phyloP scores from a whole-genome alignment of 2,329 filamentous ascomycete species.

The Aspergillus sp. region DNA sequence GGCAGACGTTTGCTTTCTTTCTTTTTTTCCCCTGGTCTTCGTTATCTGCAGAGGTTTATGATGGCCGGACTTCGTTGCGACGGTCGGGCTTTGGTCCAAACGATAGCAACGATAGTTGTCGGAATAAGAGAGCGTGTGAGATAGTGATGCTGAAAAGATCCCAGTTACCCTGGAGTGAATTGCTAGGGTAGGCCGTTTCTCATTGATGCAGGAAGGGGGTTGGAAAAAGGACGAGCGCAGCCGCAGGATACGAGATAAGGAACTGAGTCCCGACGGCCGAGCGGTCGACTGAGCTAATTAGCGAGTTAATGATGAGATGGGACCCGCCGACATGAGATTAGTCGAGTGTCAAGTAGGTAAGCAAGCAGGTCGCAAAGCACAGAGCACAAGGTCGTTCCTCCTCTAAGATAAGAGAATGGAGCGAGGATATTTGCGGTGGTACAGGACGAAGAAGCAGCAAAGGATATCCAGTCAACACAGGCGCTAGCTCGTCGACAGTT shows the following conservation, averaged over 20 bases:
- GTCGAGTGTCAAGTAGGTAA: background rate
- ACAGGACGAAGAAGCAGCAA: slow-evolving; percentile 21
- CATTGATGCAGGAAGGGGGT: slow-evolving; percentile 13
- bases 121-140: slow-evolving; percentile 1
- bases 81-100: background rate
- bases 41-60: slow-evolving; percentile 3
- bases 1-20: background rate
- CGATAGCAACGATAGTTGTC: background rate
- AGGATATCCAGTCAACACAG: slow-evolving; percentile 18
- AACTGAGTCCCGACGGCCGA: slow-evolving; percentile 7
- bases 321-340: slow-evolving; percentile 14
- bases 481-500: slow-evolving; percentile 20
- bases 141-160: slow-evolving; percentile 14
- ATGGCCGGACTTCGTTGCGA: background rate
- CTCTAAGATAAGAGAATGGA: slow-evolving; percentile 18
- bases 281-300: slow-evolving; percentile 4
- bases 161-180: slow-evolving; percentile 17
- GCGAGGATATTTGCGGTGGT: slow-evolving; percentile 22
- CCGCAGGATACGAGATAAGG: slow-evolving; percentile 17
- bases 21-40: background rate
- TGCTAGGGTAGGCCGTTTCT: slow-evolving; percentile 10
- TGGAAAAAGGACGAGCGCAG: slow-evolving; percentile 10
- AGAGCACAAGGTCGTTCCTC: slow-evolving; percentile 14
- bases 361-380: background rate
- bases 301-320: slow-evolving; percentile 16